These are phyloP conservation scores for Verticillium nonalfalfae DNA, from an alignment of 2,329 filamentous ascomycete species.

Conservation along the genomic window DNA sequence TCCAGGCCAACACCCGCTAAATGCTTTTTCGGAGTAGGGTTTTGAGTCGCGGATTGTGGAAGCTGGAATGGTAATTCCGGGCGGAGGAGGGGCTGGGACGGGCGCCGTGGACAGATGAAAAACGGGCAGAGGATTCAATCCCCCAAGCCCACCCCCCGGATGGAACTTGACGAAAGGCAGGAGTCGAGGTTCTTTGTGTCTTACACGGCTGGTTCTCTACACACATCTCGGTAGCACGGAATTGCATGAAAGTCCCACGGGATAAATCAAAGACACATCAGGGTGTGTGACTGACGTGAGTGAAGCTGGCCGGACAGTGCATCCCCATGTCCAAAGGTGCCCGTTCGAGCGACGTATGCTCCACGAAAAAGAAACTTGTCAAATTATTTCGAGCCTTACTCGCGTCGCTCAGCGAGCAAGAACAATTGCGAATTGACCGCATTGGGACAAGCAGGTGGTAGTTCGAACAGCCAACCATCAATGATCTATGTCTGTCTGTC, in stretches of 20 bases:
- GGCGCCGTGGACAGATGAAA: background rate
- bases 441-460: too few species aligned
- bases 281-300: background rate
- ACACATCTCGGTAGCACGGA: constrained; percentile 16
- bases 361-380: too few species aligned
- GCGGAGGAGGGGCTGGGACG: background rate
- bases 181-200: constrained; percentile 15
- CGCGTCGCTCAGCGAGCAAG: too few species aligned
- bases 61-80: background rate
- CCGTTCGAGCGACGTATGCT: too few species aligned
- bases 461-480: too few species aligned
- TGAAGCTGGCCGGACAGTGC: background rate
- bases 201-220: constrained; percentile 14
- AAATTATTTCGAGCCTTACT: too few species aligned
- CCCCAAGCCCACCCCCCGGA: background rate
- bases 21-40: constrained; percentile 3
- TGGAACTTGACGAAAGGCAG: constrained; percentile 5
- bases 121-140: constrained; percentile 1
- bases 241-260: constrained; percentile 16
- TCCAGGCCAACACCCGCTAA: constrained; percentile 83
- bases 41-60: background rate
- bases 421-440: too few species aligned
- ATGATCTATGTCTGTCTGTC: background rate
- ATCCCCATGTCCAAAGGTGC: too few species aligned
- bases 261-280: background rate